These are phyloP conservation scores for Ogataea saltuana DNA, from an alignment of 805 yeast genomes.

Conservation along the genomic window DNA sequence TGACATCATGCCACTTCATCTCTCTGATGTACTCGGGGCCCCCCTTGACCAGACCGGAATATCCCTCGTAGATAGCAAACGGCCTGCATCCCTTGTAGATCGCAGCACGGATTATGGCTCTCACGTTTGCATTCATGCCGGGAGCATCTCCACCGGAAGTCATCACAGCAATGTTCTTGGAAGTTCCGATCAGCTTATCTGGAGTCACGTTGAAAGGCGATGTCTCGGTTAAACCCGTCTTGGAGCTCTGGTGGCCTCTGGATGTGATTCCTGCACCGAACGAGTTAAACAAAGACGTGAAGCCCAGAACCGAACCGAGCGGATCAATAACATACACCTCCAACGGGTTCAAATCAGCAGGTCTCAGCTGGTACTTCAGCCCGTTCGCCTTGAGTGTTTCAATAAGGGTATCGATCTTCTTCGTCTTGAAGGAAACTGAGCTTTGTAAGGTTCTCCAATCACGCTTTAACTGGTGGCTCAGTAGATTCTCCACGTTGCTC, in stretches of 20 bases:
- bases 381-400: conserved; percentile 34
- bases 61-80: conserved; percentile 72
- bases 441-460: conserved; percentile 55
- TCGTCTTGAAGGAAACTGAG: conserved; percentile 47
- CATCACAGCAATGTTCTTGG: conserved; percentile 68
- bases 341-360: conserved; percentile 71
- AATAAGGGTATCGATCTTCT: conserved; percentile 42
- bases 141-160: conserved; percentile 84
- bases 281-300: conserved; percentile 63
- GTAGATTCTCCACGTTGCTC: conserved; percentile 31
- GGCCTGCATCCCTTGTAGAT: conserved; percentile 64
- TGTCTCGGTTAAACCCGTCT: neutral
- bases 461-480: conserved; percentile 30
- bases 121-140: conserved; percentile 76
- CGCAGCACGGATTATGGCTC: conserved; percentile 73
- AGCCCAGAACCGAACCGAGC: conserved; percentile 78
- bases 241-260: conserved; percentile 7
- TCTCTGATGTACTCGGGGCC: conserved; percentile 55
- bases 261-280: conserved; percentile 35
- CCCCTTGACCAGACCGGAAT: conserved; percentile 69
- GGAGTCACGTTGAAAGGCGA: conserved; percentile 1
- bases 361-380: conserved; percentile 55
- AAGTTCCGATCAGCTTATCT: neutral
- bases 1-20: conserved; percentile 72
- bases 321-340: conserved; percentile 84